Evolutionary conservation across 257 asterid genomes (phyloP).

Genomic region (Solanum chiquidenum): DNA sequence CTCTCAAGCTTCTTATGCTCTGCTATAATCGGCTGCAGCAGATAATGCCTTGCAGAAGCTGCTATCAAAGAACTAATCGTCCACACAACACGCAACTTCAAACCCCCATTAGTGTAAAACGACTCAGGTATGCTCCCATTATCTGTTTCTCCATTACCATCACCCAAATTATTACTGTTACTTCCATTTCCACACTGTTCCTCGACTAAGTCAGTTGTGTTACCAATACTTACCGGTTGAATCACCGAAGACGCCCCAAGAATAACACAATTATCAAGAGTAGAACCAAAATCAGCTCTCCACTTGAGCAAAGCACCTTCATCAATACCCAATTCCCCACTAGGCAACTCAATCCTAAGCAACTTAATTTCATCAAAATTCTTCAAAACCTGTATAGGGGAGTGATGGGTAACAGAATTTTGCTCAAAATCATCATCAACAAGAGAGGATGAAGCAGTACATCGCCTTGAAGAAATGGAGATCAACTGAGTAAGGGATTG

Average conservation of each 20-base stretch:
- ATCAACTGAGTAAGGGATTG: slow-evolving; percentile 64
- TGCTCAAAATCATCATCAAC: slow-evolving; percentile 34
- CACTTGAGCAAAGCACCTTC: slow-evolving; percentile 66
- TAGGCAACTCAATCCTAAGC: slow-evolving; percentile 66
- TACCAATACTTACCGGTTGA: slow-evolving; percentile 8
- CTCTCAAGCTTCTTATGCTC: slow-evolving; percentile 65
- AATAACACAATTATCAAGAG: slow-evolving; percentile 71
- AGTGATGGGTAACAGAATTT: slow-evolving; percentile 63
- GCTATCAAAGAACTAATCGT: slow-evolving; percentile 84
- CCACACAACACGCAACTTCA: slow-evolving; percentile 85
- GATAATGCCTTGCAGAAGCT: slow-evolving; percentile 83
- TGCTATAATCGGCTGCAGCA: slow-evolving; percentile 68
- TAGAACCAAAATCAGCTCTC: slow-evolving; percentile 82
- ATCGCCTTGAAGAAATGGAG: slow-evolving; percentile 18
- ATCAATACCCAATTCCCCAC: slow-evolving; percentile 75
- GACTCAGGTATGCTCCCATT: slow-evolving; percentile 79
- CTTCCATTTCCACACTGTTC: not conserved
- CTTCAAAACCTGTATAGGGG: slow-evolving; percentile 68
- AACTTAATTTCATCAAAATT: slow-evolving; percentile 60
- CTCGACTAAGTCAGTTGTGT: not conserved
- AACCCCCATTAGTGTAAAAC: slow-evolving; percentile 74
- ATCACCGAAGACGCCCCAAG: slow-evolving; percentile 66
- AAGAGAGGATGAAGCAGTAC: slow-evolving; percentile 13
- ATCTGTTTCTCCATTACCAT: slow-evolving; percentile 24
- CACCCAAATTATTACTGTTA: not conserved